A percentile compares a stretch with the other conserved stretches of the same genome.
Evolutionary conservation across 148 eudicot species (phyloP).

Genomic region (Vaccinium darrowii): DNA sequence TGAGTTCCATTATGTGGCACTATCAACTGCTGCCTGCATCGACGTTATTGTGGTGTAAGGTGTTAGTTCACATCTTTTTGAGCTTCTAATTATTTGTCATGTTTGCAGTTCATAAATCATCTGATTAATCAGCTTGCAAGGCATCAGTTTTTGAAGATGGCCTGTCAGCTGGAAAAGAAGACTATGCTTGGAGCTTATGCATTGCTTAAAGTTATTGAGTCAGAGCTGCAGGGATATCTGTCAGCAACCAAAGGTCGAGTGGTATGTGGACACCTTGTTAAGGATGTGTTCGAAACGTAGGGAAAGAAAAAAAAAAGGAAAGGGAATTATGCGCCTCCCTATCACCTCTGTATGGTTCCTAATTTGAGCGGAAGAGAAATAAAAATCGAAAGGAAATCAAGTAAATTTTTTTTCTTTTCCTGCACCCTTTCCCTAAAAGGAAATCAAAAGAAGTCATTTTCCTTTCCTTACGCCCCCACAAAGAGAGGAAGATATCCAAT

Average conservation of each 20-base stretch:
- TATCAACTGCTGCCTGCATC: background rate
- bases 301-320: background rate
- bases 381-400: background rate
- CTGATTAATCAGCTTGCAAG: constrained; percentile 86
- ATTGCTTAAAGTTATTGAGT: constrained; percentile 88
- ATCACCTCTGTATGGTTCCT: background rate
- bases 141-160: constrained; percentile 88
- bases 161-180: constrained; percentile 97
- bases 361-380: background rate
- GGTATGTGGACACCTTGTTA: constrained; percentile 44
- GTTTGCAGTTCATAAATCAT: constrained; percentile 84
- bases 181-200: constrained; percentile 97
- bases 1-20: constrained; percentile 15
- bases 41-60: constrained; percentile 4
- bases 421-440: background rate
- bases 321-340: no score
- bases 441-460: background rate
- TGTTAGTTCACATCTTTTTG: constrained; percentile 1
- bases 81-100: background rate
- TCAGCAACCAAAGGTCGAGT: constrained; percentile 90
- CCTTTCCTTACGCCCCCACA: background rate
- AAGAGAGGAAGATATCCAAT: background rate
- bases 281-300: background rate
- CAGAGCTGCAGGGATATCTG: constrained; percentile 85
- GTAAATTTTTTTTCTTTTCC: background rate